Evolutionary conservation across 306 rosid species (phyloP).

Genomic region (Corylus avellana): DNA sequence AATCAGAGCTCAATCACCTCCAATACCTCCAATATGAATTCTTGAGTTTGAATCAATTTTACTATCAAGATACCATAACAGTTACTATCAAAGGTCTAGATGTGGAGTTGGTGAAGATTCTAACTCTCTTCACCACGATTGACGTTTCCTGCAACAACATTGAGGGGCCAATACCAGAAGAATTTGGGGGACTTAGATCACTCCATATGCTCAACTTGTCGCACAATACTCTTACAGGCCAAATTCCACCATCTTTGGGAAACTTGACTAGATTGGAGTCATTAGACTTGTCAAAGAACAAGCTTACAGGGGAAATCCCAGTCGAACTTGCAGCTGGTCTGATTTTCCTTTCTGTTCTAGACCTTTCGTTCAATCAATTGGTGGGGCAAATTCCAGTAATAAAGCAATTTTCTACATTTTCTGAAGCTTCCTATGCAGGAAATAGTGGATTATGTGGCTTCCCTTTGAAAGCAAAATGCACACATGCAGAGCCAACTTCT

Average conservation of each 20-base stretch:
- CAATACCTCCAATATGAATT: no score
- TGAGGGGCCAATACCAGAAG: slow-evolving; percentile 27
- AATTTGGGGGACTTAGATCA: slow-evolving; percentile 3
- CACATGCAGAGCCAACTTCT: neutral
- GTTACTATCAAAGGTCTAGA: slow-evolving; percentile 32
- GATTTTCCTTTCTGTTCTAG: slow-evolving; percentile 29
- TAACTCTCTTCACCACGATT: slow-evolving; percentile 29
- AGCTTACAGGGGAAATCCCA: slow-evolving; percentile 8
- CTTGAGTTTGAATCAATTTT: no score
- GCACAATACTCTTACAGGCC: neutral
- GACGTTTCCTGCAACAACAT: slow-evolving; percentile 40
- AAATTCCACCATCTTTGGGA: slow-evolving; percentile 26
- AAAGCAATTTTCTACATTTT: slow-evolving; percentile 22
- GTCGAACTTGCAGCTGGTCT: neutral
- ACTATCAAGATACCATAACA: slow-evolving; percentile 39
- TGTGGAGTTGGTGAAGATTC: slow-evolving; percentile 29
- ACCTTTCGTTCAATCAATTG: slow-evolving; percentile 36
- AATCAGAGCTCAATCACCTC: slow-evolving; percentile 9
- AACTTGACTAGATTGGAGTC: slow-evolving; percentile 11
- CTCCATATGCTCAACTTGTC: slow-evolving; percentile 30
- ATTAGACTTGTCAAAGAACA: slow-evolving; percentile 26
- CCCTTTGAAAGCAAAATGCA: neutral
- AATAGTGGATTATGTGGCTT: slow-evolving; percentile 21
- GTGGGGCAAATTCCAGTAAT: neutral
- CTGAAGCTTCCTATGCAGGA: neutral